A percentile compares a stretch with the other conserved stretches of the same genome.
phyloP scores from a whole-genome alignment of 768 basidiomycete genomes.

The Russula virescens region DNA sequence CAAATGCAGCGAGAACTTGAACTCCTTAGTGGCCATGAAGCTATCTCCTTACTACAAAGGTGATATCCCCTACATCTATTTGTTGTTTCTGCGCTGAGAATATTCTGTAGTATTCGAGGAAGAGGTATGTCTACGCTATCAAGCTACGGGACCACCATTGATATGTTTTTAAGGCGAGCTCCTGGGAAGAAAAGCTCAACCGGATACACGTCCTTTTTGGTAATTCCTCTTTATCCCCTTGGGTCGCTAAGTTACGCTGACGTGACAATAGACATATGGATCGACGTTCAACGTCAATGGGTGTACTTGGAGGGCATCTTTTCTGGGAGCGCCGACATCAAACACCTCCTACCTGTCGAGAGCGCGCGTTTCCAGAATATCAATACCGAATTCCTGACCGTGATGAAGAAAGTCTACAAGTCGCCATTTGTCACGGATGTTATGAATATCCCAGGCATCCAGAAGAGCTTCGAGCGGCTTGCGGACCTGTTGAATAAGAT shows the following conservation, averaged over 20 bases:
- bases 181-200: conserved; percentile 97
- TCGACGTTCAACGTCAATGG: conserved; percentile 99
- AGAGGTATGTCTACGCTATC: conserved; percentile 45
- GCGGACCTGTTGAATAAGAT: conserved; percentile 97
- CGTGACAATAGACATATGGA: conserved; percentile 78
- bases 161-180: conserved; percentile 50
- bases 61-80: conserved; percentile 27
- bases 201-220: conserved; percentile 95
- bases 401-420: conserved; percentile 99
- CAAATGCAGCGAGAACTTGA: conserved; percentile 96
- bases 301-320: conserved; percentile 99
- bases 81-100: conserved; percentile 15
- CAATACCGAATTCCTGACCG: conserved; percentile 94
- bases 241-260: conserved; percentile 11
- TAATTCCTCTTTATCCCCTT: conserved; percentile 31
- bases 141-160: conserved; percentile 13
- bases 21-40: conserved; percentile 95
- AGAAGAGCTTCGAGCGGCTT: conserved; percentile 95
- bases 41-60: conserved; percentile 98
- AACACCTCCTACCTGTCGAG: conserved; percentile 96
- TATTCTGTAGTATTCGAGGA: conserved; percentile 70
- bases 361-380: conserved; percentile 98
- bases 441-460: conserved; percentile 91
- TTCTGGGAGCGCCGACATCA: conserved; percentile 99
- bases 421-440: conserved; percentile 97